These are phyloP conservation scores for Epichloe aotearoae DNA, from an alignment of 2,329 filamentous ascomycete genomes.

Conservation along the genomic window DNA sequence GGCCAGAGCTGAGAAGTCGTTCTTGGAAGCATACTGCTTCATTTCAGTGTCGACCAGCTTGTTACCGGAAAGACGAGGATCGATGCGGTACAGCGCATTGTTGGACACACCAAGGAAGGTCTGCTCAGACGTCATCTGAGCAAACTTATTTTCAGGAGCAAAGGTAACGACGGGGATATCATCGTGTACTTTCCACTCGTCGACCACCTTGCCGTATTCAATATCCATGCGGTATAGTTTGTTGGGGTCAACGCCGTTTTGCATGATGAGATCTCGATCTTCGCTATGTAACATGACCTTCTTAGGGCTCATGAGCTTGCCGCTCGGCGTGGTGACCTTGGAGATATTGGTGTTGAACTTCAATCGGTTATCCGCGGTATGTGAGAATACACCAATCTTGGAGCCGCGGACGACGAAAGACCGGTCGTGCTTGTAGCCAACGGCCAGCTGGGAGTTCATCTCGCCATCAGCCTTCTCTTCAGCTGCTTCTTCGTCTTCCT, in stretches of 20 bases:
- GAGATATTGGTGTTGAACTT: slow-evolving; percentile 97
- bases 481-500: slow-evolving; percentile 59
- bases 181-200: slow-evolving; percentile 97
- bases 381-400: slow-evolving; percentile 98
- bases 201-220: slow-evolving; percentile 93
- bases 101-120: slow-evolving; percentile 88
- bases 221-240: slow-evolving; percentile 95
- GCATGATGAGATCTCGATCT: slow-evolving; percentile 79
- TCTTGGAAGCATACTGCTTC: slow-evolving; percentile 95
- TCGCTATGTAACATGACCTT: slow-evolving; percentile 95
- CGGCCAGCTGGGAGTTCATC: slow-evolving; percentile 84
- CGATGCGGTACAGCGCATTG: slow-evolving; percentile 87
- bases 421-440: slow-evolving; percentile 92
- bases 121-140: slow-evolving; percentile 90
- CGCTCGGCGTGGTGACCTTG: slow-evolving; percentile 79
- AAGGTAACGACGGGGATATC: slow-evolving; percentile 89
- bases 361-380: slow-evolving; percentile 80
- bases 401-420: slow-evolving; percentile 95
- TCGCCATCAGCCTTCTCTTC: slow-evolving; percentile 65
- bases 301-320: slow-evolving; percentile 81
- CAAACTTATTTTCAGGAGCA: slow-evolving; percentile 92
- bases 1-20: slow-evolving; percentile 87
- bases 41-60: slow-evolving; percentile 88
- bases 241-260: slow-evolving; percentile 73
- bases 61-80: slow-evolving; percentile 77